Percentiles rank a stretch among this genome's conserved stretches.
These are phyloP conservation scores for Aureobasidium leucospermi DNA, from an alignment of 2,329 filamentous ascomycete species.

Conservation along the genomic window DNA sequence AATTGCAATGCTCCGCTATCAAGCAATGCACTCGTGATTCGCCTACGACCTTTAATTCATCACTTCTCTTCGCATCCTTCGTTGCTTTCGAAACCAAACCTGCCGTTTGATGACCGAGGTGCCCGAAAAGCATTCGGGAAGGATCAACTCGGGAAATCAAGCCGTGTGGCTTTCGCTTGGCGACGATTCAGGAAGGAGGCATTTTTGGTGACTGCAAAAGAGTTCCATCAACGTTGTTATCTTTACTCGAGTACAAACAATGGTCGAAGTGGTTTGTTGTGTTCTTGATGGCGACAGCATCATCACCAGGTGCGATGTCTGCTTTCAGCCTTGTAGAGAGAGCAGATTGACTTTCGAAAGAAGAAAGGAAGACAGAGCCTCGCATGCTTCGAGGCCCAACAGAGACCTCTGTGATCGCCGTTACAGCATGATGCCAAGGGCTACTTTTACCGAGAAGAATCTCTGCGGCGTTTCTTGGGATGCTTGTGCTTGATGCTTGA, in stretches of 20 bases:
- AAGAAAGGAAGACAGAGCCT: neutral
- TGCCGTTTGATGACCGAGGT: no score
- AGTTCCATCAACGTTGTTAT: no score
- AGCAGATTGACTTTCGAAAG: neutral
- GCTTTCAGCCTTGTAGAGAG: neutral
- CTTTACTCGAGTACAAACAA: no score
- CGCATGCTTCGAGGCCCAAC: neutral
- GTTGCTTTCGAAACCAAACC: no score
- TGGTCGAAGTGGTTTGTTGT: no score
- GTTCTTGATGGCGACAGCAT: neutral
- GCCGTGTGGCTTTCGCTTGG: conserved; percentile 1
- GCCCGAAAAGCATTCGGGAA: conserved; percentile 3
- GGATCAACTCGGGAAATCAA: neutral
- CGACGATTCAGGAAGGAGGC: neutral
- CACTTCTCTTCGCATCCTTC: no score
- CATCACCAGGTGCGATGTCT: neutral
- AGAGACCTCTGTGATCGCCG: neutral
- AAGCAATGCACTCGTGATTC: no score
- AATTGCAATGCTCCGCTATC: no score
- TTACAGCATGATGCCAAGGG: neutral
- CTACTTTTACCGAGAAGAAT: neutral
- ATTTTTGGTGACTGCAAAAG: neutral
- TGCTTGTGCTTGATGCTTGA: conserved; percentile 1
- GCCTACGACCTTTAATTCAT: no score
- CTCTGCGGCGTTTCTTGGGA: conserved; percentile 1